Evolutionary conservation across 768 basidiomycete species (phyloP).

Genomic region (Tephrocybe rancida): DNA sequence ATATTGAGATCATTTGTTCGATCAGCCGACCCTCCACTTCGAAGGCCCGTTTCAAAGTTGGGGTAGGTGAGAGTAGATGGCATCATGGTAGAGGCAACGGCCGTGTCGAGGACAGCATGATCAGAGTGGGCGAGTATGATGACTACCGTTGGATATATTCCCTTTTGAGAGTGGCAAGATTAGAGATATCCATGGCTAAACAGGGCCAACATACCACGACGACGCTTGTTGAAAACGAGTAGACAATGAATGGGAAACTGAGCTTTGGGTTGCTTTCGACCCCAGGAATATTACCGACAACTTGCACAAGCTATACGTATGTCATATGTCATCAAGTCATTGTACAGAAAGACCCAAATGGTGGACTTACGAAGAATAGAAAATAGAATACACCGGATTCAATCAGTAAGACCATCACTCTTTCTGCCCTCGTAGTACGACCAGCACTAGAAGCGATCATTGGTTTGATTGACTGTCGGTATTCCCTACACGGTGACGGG

Average conservation of each 20-base stretch:
- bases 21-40: background rate
- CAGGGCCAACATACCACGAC: conserved; percentile 5
- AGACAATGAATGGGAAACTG: conserved; percentile 9
- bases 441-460: background rate
- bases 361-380: conserved; percentile 8
- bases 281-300: conserved; percentile 2
- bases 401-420: conserved; percentile 10
- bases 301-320: conserved; percentile 9
- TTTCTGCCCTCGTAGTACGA: conserved; percentile 7
- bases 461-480: conserved; percentile 11
- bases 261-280: background rate
- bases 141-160: conserved; percentile 13
- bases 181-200: background rate
- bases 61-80: conserved; percentile 4
- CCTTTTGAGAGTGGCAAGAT: background rate
- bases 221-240: conserved; percentile 14
- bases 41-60: background rate
- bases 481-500: conserved; percentile 1
- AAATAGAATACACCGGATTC: conserved; percentile 15
- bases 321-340: background rate
- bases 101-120: conserved; percentile 10
- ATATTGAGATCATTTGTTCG: background rate
- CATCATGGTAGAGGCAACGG: too few relatives aligned
- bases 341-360: background rate
- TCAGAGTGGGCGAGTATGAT: conserved; percentile 12